Base-by-base conservation (phyloP, 1,139 yeast genomes). In the Candida anutae region DNA sequence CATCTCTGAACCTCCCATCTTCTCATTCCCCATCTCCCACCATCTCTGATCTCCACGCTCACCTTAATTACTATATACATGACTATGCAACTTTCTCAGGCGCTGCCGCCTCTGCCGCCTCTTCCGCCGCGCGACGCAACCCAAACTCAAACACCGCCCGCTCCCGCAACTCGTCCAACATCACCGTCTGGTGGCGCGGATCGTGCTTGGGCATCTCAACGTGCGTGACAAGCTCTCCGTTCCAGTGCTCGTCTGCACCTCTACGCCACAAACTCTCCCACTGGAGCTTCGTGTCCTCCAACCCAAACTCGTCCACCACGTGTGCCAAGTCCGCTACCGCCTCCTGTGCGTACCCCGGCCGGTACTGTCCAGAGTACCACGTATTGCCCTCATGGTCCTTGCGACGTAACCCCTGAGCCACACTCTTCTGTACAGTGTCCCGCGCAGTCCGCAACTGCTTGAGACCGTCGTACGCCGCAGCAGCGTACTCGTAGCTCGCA, bases 221-320 rank as follows among this genome's bases (percentile, higher is more conserved):
- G 49, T 82, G 94, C 37, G 65, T 55, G 13, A 77, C 80, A 37
- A 71, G 52, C 22, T 66, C 68, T 2, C 37, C 29, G 37, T 70
- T 55, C 94, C 94, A 83, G 43, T 74, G 62, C 38, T 62, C 54
- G 32, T 69, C 76, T 27, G 75, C 85, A 25, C 96, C 95, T 58
- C 74, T 74, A 54, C 95, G 71, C 94, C 94, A 84, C 33, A 74
- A 62, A 43, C 75, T 75, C 43, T 84, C 95, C 96, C 96, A 87
- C 42, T 63, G 67, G 25, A 85, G 61, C 32, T 58, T 66, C 19
- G 80, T 68, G 32, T 51, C 46, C 28, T 55, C 58, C 40, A 72
- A 55, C 31, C 63, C 63, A 44, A 78, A 65, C 45, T 80, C 77
- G 38, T 77, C 83, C 33, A 77, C 58, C 29, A 84, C 78, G 43